phyloP scores from a whole-genome alignment of 2,329 filamentous ascomycete species.

The Hysterium pulicare region DNA sequence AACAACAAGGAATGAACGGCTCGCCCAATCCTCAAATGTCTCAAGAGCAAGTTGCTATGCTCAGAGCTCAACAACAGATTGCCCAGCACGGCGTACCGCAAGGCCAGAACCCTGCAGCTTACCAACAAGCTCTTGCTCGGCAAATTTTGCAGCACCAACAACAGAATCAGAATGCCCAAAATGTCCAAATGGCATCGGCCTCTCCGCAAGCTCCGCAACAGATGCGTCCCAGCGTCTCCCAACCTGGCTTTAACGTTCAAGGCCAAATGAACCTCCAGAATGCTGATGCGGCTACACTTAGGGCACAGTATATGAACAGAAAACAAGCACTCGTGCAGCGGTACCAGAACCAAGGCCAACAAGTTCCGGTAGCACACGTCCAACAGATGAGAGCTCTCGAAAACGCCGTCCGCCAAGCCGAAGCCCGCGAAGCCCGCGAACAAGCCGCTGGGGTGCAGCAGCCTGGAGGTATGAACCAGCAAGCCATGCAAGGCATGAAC shows the following conservation, averaged over 20 bases:
- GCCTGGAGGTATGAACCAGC: background rate
- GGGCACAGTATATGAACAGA: background rate
- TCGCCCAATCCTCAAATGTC: constrained; percentile 4
- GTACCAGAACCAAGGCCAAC: background rate
- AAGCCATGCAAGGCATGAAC: constrained; percentile 10
- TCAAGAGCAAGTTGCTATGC: constrained; percentile 8
- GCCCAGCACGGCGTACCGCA: constrained; percentile 1
- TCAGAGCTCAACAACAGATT: constrained; percentile 2
- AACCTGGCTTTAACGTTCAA: background rate
- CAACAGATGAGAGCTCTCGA: constrained; percentile 14
- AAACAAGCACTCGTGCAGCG: background rate
- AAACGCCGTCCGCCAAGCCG: constrained; percentile 19
- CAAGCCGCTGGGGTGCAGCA: constrained; percentile 1
- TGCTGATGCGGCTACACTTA: background rate
- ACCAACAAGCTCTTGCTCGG: constrained; percentile 1
- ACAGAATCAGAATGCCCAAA: constrained; percentile 9
- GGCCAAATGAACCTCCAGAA: background rate
- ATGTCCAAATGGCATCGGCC: background rate
- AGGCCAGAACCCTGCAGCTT: background rate
- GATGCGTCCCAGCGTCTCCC: background rate
- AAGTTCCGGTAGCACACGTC: background rate
- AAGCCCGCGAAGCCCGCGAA: constrained; percentile 11
- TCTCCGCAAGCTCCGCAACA: background rate
- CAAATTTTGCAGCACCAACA: constrained; percentile 18
- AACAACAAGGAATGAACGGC: constrained; percentile 6